These are phyloP conservation scores for Backusella tarrabulga DNA, from an alignment of 192 early-diverging fungal species.

Conservation along the genomic window DNA sequence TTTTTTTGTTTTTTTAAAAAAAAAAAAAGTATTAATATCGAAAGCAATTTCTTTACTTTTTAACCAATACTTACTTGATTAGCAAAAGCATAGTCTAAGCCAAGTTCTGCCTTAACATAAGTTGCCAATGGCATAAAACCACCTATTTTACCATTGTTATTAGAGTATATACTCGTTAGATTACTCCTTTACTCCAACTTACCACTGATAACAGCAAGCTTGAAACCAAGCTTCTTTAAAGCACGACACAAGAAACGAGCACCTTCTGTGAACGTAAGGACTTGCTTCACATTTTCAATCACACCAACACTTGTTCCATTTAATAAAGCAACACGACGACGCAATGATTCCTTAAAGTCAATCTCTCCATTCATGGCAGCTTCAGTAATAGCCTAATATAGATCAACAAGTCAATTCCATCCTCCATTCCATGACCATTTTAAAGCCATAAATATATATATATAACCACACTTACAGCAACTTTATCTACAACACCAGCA, in stretches of 20 bases:
- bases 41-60: neutral
- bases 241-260: conserved; percentile 87
- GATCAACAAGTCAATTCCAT: too few species aligned
- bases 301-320: conserved; percentile 83
- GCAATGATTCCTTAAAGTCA: conserved; percentile 93
- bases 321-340: conserved; percentile 81
- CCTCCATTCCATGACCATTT: neutral
- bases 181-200: neutral
- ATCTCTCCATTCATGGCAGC: conserved; percentile 97
- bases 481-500: conserved; percentile 88
- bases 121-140: conserved; percentile 93
- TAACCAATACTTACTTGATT: conserved; percentile 60
- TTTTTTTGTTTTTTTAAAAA: conserved; percentile 25
- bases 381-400: conserved; percentile 83
- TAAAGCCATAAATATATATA: conserved; percentile 4
- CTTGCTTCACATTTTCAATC: conserved; percentile 73
- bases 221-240: conserved; percentile 90
- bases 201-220: conserved; percentile 94
- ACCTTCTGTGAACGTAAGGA: conserved; percentile 86
- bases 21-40: neutral
- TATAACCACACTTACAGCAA: conserved; percentile 62
- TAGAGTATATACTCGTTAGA: neutral
- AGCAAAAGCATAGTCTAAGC: conserved; percentile 97
- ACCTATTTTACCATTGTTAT: conserved; percentile 39
- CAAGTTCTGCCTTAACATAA: conserved; percentile 87